Evolutionary conservation across 768 basidiomycete species (phyloP), one percentile per base, ranked within the genome.

Genomic region (Panaeolus papilionaceus): DNA sequence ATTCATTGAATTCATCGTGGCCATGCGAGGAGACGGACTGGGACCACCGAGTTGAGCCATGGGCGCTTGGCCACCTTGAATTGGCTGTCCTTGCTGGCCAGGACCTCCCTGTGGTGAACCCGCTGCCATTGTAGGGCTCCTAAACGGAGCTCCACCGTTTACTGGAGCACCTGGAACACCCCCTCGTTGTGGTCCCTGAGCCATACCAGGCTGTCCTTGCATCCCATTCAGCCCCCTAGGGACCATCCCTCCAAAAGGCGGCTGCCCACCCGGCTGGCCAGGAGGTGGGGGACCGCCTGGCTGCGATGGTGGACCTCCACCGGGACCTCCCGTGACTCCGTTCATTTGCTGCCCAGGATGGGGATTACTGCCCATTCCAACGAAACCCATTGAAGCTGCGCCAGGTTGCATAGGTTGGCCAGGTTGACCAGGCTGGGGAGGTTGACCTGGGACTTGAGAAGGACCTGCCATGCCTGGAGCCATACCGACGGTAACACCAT

Each of bases 121-220:
- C 44, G 79, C 76, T 76, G n/a, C 85, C 85, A 68, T 87, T 86
- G 70, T 63, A 82, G 84, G 6, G 76, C 76, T 26, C 80, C 82
- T 51, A 81, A 70, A 58, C 1, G 54, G 54, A 65, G 76, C 77
- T 20, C 68, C 76, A 63, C 75, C 74, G 23, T 67, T 70, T 68
- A 76, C 71, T 49, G 67, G 20, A 38, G 67, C 47, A 54, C 68
- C 62, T 12, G 54, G 54, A 37, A 37, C 54, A n/a, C 14, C 14
- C 28, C 54, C 54, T 58, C 54, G 54, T 33, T 58, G 54, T 7
- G 54, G 54, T 33, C 54, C 54, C 33, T 58, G 54, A 14, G 26
- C 26, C 26, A 58, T 58, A 2, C 54, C 54, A 37, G 63, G 40
- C 62, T 69, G 68, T 26, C 65, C 65, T 64, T 66, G 68, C 61